Evolutionary conservation across 2,329 filamentous ascomycete genomes (phyloP).

Genomic region (Pseudogymnoascus sp.): DNA sequence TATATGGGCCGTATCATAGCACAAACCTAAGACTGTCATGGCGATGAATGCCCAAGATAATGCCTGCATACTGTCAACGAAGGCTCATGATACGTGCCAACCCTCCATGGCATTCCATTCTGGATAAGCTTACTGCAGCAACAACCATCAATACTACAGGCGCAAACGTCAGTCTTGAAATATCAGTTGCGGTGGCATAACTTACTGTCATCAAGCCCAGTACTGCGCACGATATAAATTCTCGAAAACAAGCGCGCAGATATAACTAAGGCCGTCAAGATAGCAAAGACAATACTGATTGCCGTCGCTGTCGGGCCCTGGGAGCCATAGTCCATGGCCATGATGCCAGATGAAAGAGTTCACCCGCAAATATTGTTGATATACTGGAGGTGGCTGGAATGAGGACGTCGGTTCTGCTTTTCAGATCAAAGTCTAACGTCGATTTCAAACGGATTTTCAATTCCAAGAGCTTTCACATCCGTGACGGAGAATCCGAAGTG

Average conservation of each 20-base stretch:
- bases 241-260: conserved; percentile 10
- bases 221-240: conserved; percentile 7
- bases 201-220: conserved; percentile 10
- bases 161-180: neutral
- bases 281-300: conserved; percentile 10
- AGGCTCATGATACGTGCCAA: neutral
- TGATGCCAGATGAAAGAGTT: neutral
- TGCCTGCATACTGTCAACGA: neutral
- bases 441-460: neutral
- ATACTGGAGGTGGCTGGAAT: neutral
- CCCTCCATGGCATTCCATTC: neutral
- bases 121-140: neutral
- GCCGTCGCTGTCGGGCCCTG: neutral
- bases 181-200: neutral
- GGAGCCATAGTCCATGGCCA: conserved; percentile 1
- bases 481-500: neutral
- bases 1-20: neutral
- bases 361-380: neutral
- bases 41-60: conserved; percentile 10
- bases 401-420: neutral
- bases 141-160: conserved; percentile 7
- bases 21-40: conserved; percentile 8
- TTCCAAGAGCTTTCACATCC: neutral
- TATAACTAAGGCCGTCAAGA: conserved; percentile 7
- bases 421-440: neutral